Conservation (phyloP, 345 rosid species). For the Kernera saxatilis region DNA sequence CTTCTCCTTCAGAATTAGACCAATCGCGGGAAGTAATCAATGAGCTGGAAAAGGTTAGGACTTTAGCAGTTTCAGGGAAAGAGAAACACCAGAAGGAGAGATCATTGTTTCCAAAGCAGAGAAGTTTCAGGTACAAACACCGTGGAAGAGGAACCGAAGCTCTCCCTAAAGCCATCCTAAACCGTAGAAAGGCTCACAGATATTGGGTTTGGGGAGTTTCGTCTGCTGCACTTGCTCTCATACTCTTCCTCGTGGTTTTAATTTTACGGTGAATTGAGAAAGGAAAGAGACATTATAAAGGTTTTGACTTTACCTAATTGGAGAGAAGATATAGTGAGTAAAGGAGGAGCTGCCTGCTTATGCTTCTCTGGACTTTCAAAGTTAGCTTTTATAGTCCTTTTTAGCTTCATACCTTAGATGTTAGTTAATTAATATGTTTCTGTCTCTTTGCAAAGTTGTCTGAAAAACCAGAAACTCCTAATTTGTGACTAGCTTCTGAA, state of each 20-base stretch:
- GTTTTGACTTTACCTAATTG: slow-evolving; percentile 8
- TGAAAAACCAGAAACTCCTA: slow-evolving; percentile 10
- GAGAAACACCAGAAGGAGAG: slow-evolving; percentile 35
- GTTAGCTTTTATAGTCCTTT: neutral
- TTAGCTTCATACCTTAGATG: slow-evolving; percentile 18
- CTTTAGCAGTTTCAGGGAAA: slow-evolving; percentile 20
- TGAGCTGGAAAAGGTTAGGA: slow-evolving; percentile 43
- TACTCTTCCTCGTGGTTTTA: slow-evolving; percentile 35
- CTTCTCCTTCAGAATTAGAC: slow-evolving; percentile 36
- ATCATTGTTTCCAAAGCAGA: slow-evolving; percentile 41
- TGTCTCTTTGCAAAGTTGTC: slow-evolving; percentile 2
- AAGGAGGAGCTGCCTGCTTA: slow-evolving; percentile 11
- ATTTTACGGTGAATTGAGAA: slow-evolving; percentile 22
- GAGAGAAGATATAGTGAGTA: slow-evolving; percentile 5
- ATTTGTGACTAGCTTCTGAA: neutral
- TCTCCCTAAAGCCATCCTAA: slow-evolving; percentile 62
- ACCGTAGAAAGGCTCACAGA: slow-evolving; percentile 55
- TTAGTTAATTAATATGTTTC: slow-evolving; percentile 5
- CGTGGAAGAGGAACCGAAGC: slow-evolving; percentile 51
- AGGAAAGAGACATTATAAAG: neutral
- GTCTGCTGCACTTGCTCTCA: slow-evolving; percentile 44
- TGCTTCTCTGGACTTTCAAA: slow-evolving; percentile 13
- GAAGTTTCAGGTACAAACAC: slow-evolving; percentile 39
- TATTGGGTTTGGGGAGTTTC: slow-evolving; percentile 69
- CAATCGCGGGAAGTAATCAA: slow-evolving; percentile 35